Evolutionary conservation across 2,329 filamentous ascomycete genomes (phyloP), one percentile per base, ranked within the genome.

Genomic region (Penicillium sp.): DNA sequence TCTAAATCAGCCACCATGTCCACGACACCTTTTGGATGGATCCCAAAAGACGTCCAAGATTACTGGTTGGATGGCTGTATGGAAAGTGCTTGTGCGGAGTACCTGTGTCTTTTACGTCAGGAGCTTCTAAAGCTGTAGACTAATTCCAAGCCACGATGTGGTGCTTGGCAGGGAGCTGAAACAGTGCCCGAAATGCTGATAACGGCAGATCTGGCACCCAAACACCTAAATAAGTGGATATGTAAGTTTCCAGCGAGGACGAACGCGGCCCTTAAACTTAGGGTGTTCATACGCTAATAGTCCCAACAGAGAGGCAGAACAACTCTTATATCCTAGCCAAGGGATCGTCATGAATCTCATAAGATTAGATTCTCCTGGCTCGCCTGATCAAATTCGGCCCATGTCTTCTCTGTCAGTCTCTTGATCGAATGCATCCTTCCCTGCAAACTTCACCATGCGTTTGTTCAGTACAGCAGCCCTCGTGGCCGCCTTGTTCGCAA

Each of bases 361-460:
- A 29, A 55, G 10, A 29, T n/a, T 45, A 33, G 27, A 37, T n/a
- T 42, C 38, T 56, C 46, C 53, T 56, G 23, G 13, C 23, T 35
- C n/a, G n/a, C 17, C 21, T 45, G n/a, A 31, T 50, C 21, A 51
- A 25, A 29, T 9, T 35, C 31, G 45, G 9, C 21, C 9, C 25
- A 43, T 7, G 7, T 45, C 38, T 38, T n/a, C 25, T 45, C 6
- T n/a, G 21, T 25, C 33, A 33, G 9, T 43, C 6, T 58, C 33
- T 35, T 37, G 19, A 35, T 55, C 27, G 19, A 52, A 55, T 62
- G 59, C 25, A 50, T 51, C 19, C 13, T 35, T n/a, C 25, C 10
- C 17, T 45, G 19, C 19, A 50, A 27, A 43, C 33, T 25, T 45
- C 54, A 55, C 9, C 42, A 64, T 62, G 54, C 51, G 57, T 45